Evolutionary conservation across 2,329 filamentous ascomycete species (phyloP).

Genomic region (Colletotrichum theobromicola): DNA sequence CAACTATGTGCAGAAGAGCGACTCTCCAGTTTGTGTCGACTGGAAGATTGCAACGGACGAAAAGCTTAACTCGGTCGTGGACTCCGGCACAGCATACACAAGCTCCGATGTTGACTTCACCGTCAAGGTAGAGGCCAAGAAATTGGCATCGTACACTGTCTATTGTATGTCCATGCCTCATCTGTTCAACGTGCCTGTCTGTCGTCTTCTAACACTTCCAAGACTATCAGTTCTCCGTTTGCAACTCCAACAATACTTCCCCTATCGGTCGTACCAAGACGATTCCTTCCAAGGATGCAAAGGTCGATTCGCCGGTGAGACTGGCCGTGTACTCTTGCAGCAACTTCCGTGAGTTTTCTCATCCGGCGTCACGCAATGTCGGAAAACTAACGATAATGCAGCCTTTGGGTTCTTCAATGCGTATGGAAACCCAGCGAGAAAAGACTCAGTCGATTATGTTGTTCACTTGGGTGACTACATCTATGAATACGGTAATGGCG

Average conservation of each 20-base stretch:
- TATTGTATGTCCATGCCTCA: conserved; percentile 49
- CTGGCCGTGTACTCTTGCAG: conserved; percentile 75
- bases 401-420: conserved; percentile 61
- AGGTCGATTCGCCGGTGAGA: conserved; percentile 57
- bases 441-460: conserved; percentile 65
- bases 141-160: conserved; percentile 65
- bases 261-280: conserved; percentile 75
- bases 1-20: conserved; percentile 45
- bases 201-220: background rate
- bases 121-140: conserved; percentile 72
- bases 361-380: background rate
- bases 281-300: conserved; percentile 60
- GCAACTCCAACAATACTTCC: conserved; percentile 64
- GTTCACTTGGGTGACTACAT: conserved; percentile 67
- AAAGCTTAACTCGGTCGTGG: conserved; percentile 46
- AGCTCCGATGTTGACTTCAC: conserved; percentile 79
- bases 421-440: conserved; percentile 63
- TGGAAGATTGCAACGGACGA: conserved; percentile 63
- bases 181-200: conserved; percentile 32
- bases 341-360: conserved; percentile 61
- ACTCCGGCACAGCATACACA: conserved; percentile 68
- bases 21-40: conserved; percentile 68
- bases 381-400: background rate
- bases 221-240: conserved; percentile 72
- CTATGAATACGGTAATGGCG: conserved; percentile 58